Conservation (phyloP, 345 rosid genomes). For the Hypericum androsaemum region DNA sequence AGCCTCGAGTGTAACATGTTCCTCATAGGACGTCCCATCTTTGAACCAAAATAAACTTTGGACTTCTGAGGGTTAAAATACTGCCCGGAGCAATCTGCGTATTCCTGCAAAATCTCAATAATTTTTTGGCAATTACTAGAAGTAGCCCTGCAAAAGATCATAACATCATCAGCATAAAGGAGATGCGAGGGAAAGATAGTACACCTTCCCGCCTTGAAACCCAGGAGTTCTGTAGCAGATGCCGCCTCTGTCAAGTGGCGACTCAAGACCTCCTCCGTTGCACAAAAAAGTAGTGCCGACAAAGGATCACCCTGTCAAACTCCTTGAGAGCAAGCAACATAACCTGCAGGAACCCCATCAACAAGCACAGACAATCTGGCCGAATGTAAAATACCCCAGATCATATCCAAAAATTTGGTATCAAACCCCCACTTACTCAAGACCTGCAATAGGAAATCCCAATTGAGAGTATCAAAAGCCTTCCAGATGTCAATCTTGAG, state of each 20-base stretch:
- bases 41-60: no score
- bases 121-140: no score
- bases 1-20: neutral
- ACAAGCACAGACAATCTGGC: neutral
- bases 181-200: no score
- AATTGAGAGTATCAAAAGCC: no score
- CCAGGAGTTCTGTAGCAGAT: no score
- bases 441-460: neutral
- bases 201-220: no score
- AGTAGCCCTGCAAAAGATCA: no score
- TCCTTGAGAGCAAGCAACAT: neutral
- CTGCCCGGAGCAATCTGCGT: no score
- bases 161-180: no score
- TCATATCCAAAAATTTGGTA: neutral
- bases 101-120: no score
- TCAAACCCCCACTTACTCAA: neutral
- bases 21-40: neutral
- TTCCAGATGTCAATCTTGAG: neutral
- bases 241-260: no score
- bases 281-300: neutral
- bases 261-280: neutral
- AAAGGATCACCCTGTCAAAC: neutral
- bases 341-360: neutral
- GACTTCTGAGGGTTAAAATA: no score
- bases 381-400: neutral